Evolutionary conservation across 805 yeast species (phyloP), one percentile per base, ranked within the genome.

Genomic region (Cyberlindnera bimundalis): DNA sequence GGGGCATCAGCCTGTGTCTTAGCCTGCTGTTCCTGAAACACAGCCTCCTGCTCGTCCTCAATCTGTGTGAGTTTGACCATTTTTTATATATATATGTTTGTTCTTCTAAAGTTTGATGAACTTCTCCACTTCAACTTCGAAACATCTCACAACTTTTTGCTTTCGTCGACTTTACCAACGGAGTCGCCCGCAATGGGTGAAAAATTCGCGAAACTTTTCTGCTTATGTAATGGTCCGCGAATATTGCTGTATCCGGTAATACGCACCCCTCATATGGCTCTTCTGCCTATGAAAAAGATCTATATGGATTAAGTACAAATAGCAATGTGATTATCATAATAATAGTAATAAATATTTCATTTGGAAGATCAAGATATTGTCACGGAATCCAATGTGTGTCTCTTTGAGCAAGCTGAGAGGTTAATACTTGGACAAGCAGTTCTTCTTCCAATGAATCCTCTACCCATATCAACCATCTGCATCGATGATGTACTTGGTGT

Each of bases 21-120:
- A 17, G 50, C 52, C 40, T 43, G 53, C 40, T 46, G 57, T 46
- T 45, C 53, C 52, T 46, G 56, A 50, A 41, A 53, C 46, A 37
- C 54, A 26, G 66, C 67, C 53, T 65, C 70, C 39, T 60, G 59
- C 35, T 58, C 67, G 51, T 79, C 87, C 64, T 76, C 81, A 51
- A 84, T 74, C 67, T 79, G 82, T 37, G 87, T 81, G 56, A 84
- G 77, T 56, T 79, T 80, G 52, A 84, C 93, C 93, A 84, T 84
- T 47, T 33, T 6, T 23, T 21, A 20, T 10, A 21, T 23, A 12
- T 33, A n/a, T 10, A n/a, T 8, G 20, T 23, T 7, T 31, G 4
- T 13, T 7, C 6, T 21, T 21, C n/a, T n/a, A n/a, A n/a, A n/a
- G n/a, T n/a, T 23, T 23, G 25, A 23, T 8, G 25, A 23, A 23